Percentiles rank a stretch among this genome's conserved stretches.
Evolutionary conservation across 2,329 filamentous ascomycete species (phyloP).

Genomic region (Talaromyces albobiverticillius): DNA sequence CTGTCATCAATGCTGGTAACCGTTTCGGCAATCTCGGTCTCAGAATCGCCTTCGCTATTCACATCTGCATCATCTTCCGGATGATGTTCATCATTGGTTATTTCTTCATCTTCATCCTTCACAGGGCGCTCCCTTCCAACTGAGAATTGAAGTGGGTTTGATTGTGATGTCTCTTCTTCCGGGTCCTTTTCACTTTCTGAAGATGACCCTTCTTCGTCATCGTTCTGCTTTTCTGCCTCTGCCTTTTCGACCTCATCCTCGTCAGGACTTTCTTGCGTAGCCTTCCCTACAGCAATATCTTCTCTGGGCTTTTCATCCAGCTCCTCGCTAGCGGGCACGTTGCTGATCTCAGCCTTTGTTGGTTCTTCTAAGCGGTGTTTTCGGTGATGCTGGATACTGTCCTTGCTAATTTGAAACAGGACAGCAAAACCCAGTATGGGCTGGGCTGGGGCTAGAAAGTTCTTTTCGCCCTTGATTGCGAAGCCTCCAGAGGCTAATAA

Average conservation of each 20-base stretch:
- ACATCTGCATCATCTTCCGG: slow-evolving; percentile 30
- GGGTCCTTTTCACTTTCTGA: slow-evolving; percentile 12
- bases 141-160: slow-evolving; percentile 17
- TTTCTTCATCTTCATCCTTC: neutral
- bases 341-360: slow-evolving; percentile 19
- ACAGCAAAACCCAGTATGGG: slow-evolving; percentile 83
- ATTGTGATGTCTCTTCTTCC: slow-evolving; percentile 10
- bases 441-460: slow-evolving; percentile 83
- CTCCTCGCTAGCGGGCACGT: slow-evolving; percentile 19
- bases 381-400: slow-evolving; percentile 75
- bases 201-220: slow-evolving; percentile 1
- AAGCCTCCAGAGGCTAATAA: slow-evolving; percentile 77
- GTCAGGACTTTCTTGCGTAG: neutral
- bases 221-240: neutral
- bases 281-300: neutral
- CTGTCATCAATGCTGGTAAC: neutral
- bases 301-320: neutral
- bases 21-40: slow-evolving; percentile 4
- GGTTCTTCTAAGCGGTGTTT: slow-evolving; percentile 61
- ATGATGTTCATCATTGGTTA: neutral
- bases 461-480: slow-evolving; percentile 80
- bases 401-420: slow-evolving; percentile 83
- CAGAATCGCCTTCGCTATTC: neutral
- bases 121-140: slow-evolving; percentile 10
- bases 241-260: neutral